These are phyloP conservation scores for Lasiosphaeria hispida DNA, from an alignment of 495 filamentous ascomycete species.

Conservation along the genomic window DNA sequence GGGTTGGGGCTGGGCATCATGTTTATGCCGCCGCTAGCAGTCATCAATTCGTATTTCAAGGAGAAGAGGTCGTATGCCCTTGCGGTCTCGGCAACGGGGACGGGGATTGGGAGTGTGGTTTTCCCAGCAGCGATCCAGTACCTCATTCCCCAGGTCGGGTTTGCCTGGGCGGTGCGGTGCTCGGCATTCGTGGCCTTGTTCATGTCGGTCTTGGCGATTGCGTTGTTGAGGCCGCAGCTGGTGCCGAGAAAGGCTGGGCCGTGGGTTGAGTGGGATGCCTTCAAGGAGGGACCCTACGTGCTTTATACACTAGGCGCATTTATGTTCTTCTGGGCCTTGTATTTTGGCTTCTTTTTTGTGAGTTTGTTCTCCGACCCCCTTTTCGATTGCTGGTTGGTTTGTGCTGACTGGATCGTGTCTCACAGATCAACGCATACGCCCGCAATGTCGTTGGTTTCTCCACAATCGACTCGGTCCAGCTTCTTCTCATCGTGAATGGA, in stretches of 20 bases:
- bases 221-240: conserved; percentile 35
- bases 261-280: conserved; percentile 42
- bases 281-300: conserved; percentile 39
- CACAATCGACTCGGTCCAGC: conserved; percentile 37
- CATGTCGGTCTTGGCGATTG: conserved; percentile 27
- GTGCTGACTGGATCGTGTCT: background rate
- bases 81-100: conserved; percentile 39
- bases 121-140: conserved; percentile 44
- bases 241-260: conserved; percentile 33
- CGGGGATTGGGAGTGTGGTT: conserved; percentile 42
- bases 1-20: conserved; percentile 43
- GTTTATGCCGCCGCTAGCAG: conserved; percentile 43
- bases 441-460: conserved; percentile 39
- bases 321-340: conserved; percentile 43
- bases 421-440: conserved; percentile 40
- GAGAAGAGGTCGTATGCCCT: conserved; percentile 36
- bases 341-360: conserved; percentile 48
- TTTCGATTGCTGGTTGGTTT: too few species aligned
- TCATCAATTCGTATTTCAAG: conserved; percentile 42
- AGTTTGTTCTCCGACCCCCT: conserved; percentile 14
- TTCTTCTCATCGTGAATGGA: conserved; percentile 44
- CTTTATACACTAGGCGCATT: conserved; percentile 40
- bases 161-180: conserved; percentile 45
- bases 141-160: conserved; percentile 41
- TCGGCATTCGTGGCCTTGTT: conserved; percentile 39